Conservation (phyloP, 1,284 basidiomycete genomes). For the Fomes fomentarius region DNA sequence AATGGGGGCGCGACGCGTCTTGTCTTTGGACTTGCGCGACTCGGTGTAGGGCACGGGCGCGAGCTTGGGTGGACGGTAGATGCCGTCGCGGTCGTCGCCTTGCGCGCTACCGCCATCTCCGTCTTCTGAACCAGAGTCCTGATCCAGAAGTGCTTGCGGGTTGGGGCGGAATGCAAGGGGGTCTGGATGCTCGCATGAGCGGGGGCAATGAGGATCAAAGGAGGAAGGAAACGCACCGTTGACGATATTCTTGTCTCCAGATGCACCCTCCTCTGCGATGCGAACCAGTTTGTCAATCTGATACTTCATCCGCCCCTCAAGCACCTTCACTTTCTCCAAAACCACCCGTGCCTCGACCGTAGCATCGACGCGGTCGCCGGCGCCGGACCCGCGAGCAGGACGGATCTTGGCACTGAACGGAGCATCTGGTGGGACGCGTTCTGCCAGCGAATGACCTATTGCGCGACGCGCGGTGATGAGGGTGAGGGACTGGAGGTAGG, state of each 20-base stretch:
- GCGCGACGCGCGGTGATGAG: conserved; percentile 75
- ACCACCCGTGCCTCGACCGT: conserved; percentile 76
- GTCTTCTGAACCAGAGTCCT: conserved; percentile 40
- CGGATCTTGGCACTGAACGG: conserved; percentile 61
- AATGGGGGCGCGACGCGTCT: conserved; percentile 51
- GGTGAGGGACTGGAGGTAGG: conserved; percentile 87
- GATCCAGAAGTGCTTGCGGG: conserved; percentile 63
- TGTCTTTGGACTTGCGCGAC: conserved; percentile 47
- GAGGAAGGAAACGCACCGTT: conserved; percentile 57
- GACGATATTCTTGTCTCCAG: conserved; percentile 53
- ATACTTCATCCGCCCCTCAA: conserved; percentile 90
- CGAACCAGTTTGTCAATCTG: conserved; percentile 94
- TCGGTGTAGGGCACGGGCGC: conserved; percentile 93
- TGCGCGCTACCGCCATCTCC: conserved; percentile 34
- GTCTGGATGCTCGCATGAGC: conserved; percentile 51
- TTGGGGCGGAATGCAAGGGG: conserved; percentile 92
- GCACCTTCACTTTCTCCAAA: conserved; percentile 77
- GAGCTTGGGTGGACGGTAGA: conserved; percentile 92
- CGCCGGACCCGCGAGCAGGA: conserved; percentile 50
- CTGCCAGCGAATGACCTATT: conserved; percentile 61
- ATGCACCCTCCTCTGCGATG: conserved; percentile 63
- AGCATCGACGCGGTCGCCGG: conserved; percentile 72
- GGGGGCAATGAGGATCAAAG: not conserved
- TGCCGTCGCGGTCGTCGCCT: conserved; percentile 46
- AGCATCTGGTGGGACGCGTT: conserved; percentile 49